Base-by-base conservation (phyloP, 2,329 filamentous ascomycete genomes). In the Allantophomopsis cytisporea region DNA sequence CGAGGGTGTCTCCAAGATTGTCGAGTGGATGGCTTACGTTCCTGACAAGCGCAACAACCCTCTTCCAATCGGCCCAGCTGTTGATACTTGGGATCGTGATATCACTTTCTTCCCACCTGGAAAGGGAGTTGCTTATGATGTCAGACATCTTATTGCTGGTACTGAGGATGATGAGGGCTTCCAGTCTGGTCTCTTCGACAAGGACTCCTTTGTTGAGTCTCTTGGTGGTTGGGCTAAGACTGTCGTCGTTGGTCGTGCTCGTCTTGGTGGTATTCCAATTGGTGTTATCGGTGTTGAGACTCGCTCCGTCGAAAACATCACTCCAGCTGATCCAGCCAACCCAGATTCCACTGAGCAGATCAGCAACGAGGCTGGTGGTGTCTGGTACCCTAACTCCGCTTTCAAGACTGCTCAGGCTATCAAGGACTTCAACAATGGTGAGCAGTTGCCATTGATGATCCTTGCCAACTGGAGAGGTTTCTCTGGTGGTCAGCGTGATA, bases 391-490 rank as follows among this genome's bases (percentile, higher is more conserved):
- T 58, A 98, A 98, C 75, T 96, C 89, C 10, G 91, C 91, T 17
- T 98, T 89, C 80, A 98, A 98, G 83, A 98, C 91, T 45, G 91
- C 91, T 3, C 91, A 98, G 64, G 91, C 91, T 41, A 94, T 98
- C 67, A 87, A 83, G 55, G 91, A 98, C 69, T 98, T 98, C 76
- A 98, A 98, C 76, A 78, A 94, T 50, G 91, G 91, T 60, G 91
- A 98, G 67, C 91, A 98, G 68, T 73, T 98, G 56, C 91, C 91
- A 41, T 69, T 98, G 49, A 96, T 98, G 87, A 98, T 98, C 59
- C 78, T 98, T 47, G 91, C 91, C 65, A 98, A 98, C 74, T 98
- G 91, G 91, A 82, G 91, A 78, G 91, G 91, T 70, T 98, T 98
- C 85, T 98, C 91, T 50, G 91, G 91, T 69, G 91, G 91, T 48